A percentile compares a stretch with the other conserved stretches of the same genome.
Evolutionary conservation across 116 monocot species (phyloP).

Genomic region (Thalassia testudinum): DNA sequence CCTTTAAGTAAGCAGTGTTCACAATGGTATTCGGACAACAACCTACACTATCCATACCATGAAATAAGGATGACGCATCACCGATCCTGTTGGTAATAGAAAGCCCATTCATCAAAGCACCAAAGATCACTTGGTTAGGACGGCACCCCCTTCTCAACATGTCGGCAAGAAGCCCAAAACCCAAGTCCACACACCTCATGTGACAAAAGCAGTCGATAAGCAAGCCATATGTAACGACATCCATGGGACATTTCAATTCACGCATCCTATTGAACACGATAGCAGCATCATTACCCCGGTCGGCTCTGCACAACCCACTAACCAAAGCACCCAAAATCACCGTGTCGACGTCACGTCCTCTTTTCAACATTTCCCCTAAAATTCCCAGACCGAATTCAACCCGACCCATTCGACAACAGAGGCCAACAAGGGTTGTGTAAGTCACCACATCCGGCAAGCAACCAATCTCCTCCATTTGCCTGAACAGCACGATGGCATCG

Average conservation of each 20-base stretch:
- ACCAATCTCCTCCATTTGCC: constrained; percentile 9
- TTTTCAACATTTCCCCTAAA: constrained; percentile 7
- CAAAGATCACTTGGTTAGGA: constrained; percentile 8
- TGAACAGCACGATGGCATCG: constrained; percentile 14
- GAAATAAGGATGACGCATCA: constrained; percentile 15
- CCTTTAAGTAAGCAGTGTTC: constrained; percentile 13
- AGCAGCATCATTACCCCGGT: constrained; percentile 3
- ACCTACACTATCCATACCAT: constrained; percentile 9
- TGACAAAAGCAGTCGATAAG: constrained; percentile 9
- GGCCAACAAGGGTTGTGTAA: constrained; percentile 8
- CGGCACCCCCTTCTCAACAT: constrained; percentile 11
- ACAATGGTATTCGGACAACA: constrained; percentile 11
- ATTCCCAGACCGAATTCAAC: constrained; percentile 6
- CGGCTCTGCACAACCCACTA: constrained; percentile 5
- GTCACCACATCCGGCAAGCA: constrained; percentile 11
- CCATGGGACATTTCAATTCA: not conserved
- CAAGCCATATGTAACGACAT: constrained; percentile 11
- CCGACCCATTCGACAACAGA: constrained; percentile 1
- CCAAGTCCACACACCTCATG: constrained; percentile 7
- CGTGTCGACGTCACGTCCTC: constrained; percentile 2
- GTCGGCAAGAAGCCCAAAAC: constrained; percentile 16
- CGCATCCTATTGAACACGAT: constrained; percentile 5
- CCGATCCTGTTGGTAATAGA: constrained; percentile 1
- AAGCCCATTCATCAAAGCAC: constrained; percentile 14
- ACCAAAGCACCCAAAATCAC: constrained; percentile 6